Percentiles rank a stretch among this genome's conserved stretches.
Evolutionary conservation across 2,329 filamentous ascomycete genomes (phyloP).

Genomic region (Ophiostoma australiae): DNA sequence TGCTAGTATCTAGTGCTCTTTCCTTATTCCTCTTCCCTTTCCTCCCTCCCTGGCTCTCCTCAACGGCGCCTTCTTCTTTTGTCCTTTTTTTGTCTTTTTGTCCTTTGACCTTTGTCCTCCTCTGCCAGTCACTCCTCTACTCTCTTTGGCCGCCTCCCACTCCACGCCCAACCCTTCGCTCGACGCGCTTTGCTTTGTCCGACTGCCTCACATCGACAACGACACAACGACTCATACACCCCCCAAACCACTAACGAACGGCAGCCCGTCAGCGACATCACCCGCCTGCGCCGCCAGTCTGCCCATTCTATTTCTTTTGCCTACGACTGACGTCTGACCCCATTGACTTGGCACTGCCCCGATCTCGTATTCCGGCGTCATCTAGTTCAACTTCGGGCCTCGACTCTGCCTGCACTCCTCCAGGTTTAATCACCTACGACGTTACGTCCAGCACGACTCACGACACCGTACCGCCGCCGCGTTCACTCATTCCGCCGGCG

Average conservation of each 20-base stretch:
- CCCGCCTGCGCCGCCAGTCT: background rate
- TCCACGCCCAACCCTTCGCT: conserved; percentile 1
- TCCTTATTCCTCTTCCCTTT: background rate
- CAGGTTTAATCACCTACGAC: background rate
- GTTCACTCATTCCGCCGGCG: conserved; percentile 4
- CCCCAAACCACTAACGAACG: background rate
- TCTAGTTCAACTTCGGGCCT: background rate
- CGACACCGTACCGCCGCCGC: background rate
- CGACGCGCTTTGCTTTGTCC: conserved; percentile 2
- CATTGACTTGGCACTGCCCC: conserved; percentile 7
- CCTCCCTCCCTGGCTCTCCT: background rate
- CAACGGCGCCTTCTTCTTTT: background rate
- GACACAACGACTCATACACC: background rate
- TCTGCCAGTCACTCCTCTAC: background rate
- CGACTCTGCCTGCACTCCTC: background rate
- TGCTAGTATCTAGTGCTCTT: conserved; percentile 5
- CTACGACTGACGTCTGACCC: conserved; percentile 12
- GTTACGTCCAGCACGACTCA: background rate
- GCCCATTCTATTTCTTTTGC: background rate
- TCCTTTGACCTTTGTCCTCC: background rate
- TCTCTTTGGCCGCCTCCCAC: background rate
- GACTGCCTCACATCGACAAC: background rate
- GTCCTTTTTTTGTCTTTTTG: background rate
- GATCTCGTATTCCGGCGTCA: background rate
- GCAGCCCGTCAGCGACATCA: background rate